These are phyloP conservation scores for Cutaneotrichosporon sp. DNA, from an alignment of 1,284 basidiomycete genomes.

Conservation along the genomic window DNA sequence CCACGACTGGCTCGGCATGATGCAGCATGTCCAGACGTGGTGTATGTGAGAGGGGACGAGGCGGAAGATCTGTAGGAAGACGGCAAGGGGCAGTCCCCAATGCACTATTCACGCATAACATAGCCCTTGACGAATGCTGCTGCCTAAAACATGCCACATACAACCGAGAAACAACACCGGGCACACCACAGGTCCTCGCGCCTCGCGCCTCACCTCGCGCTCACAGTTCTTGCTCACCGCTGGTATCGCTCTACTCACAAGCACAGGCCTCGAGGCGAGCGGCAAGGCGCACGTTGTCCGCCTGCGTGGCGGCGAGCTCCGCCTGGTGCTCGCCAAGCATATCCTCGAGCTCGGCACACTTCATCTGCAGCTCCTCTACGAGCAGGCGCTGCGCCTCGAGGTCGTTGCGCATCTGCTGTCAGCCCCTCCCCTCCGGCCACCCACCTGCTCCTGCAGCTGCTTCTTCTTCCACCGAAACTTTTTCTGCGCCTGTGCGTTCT, in stretches of 20 bases:
- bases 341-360: constrained; percentile 2
- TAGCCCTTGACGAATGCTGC: neutral
- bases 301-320: neutral
- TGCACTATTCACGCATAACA: neutral
- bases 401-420: constrained; percentile 17
- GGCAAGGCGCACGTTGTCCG: constrained; percentile 5
- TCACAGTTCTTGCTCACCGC: neutral
- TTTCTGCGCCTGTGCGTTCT: constrained; percentile 36
- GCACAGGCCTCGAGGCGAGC: constrained; percentile 5
- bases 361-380: neutral
- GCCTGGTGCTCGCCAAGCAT: neutral
- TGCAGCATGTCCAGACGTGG: constrained; percentile 1
- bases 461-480: constrained; percentile 36
- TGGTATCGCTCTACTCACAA: neutral
- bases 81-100: neutral
- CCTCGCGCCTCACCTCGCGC: no score
- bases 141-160: neutral
- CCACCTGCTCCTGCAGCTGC: constrained; percentile 27
- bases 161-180: neutral
- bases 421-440: constrained; percentile 5
- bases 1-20: neutral
- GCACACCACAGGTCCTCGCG: neutral
- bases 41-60: constrained; percentile 4
- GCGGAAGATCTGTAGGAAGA: neutral
- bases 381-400: constrained; percentile 11